A percentile compares a stretch with the other conserved stretches of the same genome.
phyloP scores from a whole-genome alignment of 2,329 filamentous ascomycete species.

The Colletotrichum cuscutae region DNA sequence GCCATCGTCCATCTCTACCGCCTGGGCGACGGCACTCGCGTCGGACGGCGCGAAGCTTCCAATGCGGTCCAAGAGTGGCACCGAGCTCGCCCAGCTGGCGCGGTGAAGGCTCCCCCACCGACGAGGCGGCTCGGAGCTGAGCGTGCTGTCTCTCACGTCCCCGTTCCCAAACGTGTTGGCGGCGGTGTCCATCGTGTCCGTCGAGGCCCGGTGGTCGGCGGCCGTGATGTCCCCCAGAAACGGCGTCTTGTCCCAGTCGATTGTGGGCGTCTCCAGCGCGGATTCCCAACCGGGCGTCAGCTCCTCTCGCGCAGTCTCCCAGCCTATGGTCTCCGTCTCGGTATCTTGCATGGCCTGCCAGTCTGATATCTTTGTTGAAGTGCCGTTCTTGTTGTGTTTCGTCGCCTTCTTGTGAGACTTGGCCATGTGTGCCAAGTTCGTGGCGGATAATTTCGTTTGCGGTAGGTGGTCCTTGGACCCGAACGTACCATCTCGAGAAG shows the following conservation, averaged over 20 bases:
- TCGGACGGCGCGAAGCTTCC: slow-evolving; percentile 35
- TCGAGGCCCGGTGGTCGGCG: neutral
- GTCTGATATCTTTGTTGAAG: slow-evolving; percentile 22
- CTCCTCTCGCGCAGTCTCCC: slow-evolving; percentile 26
- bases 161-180: neutral
- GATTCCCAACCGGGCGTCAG: slow-evolving; percentile 22
- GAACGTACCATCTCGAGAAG: slow-evolving; percentile 33
- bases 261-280: slow-evolving; percentile 15
- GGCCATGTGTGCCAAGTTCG: slow-evolving; percentile 29
- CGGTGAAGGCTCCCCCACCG: slow-evolving; percentile 33
- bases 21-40: neutral
- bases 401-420: neutral
- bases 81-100: slow-evolving; percentile 35
- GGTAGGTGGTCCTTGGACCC: neutral
- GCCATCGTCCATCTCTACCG: neutral
- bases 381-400: neutral
- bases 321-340: slow-evolving; percentile 23
- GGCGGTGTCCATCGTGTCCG: neutral
- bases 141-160: slow-evolving; percentile 24
- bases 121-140: slow-evolving; percentile 28
- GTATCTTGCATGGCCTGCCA: slow-evolving; percentile 24
- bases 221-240: neutral
- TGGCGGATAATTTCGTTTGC: slow-evolving; percentile 22
- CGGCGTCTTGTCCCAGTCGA: slow-evolving; percentile 16
- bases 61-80: slow-evolving; percentile 34